Conservation (phyloP, 2,329 filamentous ascomycete genomes). For the Elsinoe fawcettii region DNA sequence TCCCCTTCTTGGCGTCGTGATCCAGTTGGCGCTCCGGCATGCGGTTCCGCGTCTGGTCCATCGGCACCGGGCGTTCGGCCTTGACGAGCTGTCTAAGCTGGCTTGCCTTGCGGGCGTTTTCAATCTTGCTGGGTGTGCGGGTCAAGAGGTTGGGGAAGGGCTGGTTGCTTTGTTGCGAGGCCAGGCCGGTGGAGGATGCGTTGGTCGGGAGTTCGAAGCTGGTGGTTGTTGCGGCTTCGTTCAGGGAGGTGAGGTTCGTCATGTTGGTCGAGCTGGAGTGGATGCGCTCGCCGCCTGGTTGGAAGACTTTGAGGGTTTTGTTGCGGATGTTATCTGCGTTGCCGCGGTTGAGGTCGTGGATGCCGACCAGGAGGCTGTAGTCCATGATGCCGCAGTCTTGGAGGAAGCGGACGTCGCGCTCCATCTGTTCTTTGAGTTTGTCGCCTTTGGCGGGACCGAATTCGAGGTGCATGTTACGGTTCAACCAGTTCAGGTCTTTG, state of each 20-base stretch:
- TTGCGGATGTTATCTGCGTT: conserved; percentile 89
- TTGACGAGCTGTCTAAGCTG: conserved; percentile 90
- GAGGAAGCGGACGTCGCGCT: conserved; percentile 75
- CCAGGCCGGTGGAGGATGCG: conserved; percentile 12
- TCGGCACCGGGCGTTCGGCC: conserved; percentile 84
- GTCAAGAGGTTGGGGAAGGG: conserved; percentile 59
- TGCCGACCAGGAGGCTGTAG: conserved; percentile 89
- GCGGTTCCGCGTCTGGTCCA: conserved; percentile 70
- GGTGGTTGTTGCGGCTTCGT: conserved; percentile 13
- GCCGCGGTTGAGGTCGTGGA: conserved; percentile 81
- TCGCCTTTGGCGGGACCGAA: conserved; percentile 83
- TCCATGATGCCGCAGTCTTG: conserved; percentile 96
- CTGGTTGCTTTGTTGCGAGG: conserved; percentile 32
- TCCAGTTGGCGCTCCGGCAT: conserved; percentile 77
- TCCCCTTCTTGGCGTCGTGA: conserved; percentile 63
- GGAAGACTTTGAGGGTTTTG: conserved; percentile 90
- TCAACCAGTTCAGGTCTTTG: conserved; percentile 95
- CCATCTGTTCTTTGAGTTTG: conserved; percentile 80
- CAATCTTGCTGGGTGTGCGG: conserved; percentile 86
- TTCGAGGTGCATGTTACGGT: conserved; percentile 75
- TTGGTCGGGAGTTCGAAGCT: conserved; percentile 21
- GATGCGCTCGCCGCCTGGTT: conserved; percentile 62
- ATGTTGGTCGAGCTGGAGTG: conserved; percentile 22
- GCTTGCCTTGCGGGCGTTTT: conserved; percentile 81
- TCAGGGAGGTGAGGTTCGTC: conserved; percentile 36